phyloP scores from a whole-genome alignment of 345 rosid species.

The Salix brachista region DNA sequence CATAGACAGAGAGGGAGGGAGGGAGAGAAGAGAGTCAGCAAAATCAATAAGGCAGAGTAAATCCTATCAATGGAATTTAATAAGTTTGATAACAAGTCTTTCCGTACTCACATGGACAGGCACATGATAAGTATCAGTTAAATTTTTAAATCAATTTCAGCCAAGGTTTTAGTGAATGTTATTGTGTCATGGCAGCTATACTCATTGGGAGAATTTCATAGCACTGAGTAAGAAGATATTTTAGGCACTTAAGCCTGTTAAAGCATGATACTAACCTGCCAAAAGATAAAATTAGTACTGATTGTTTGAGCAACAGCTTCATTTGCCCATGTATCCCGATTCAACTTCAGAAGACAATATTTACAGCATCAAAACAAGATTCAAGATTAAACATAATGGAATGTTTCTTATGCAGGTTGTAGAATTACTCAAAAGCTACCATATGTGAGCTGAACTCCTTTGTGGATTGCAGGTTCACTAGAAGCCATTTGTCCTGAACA shows the following conservation, averaged over 20 bases:
- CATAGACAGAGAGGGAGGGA: neutral
- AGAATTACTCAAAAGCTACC: constrained; percentile 31
- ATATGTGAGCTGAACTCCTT: constrained; percentile 95
- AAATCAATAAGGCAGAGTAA: neutral
- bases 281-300: constrained; percentile 83
- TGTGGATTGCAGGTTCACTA: constrained; percentile 86
- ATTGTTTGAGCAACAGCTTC: constrained; percentile 89
- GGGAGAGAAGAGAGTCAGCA: too few relatives aligned
- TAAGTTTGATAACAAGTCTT: neutral
- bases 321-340: constrained; percentile 99
- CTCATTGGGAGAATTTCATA: neutral
- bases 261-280: constrained; percentile 64
- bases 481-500: constrained; percentile 87
- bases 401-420: neutral
- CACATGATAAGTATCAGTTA: neutral
- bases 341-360: constrained; percentile 59
- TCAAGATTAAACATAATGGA: neutral
- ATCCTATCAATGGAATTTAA: neutral
- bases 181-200: neutral
- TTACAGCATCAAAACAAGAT: constrained; percentile 9
- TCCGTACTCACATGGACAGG: neutral
- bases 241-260: neutral
- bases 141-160: neutral
- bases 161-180: neutral
- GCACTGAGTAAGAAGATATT: neutral